Evolutionary conservation across 305 asterid genomes (phyloP).

Genomic region (Solanum chacoense): DNA sequence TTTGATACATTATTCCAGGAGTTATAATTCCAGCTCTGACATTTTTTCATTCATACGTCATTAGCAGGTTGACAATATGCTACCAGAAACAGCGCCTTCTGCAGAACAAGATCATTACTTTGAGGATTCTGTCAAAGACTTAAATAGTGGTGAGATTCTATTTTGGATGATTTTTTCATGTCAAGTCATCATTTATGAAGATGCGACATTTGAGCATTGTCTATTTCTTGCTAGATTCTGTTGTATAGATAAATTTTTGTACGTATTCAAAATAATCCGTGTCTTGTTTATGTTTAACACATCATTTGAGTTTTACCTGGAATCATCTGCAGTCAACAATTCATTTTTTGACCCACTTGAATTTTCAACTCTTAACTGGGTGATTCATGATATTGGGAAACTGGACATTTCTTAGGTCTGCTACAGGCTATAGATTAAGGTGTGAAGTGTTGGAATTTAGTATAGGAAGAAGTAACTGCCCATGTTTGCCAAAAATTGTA

Average conservation of each 20-base stretch:
- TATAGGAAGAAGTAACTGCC: not conserved
- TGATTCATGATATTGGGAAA: not conserved
- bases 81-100: not conserved
- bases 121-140: slow-evolving; percentile 17
- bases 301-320: not conserved
- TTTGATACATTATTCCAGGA: not conserved
- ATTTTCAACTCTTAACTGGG: not conserved
- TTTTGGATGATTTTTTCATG: slow-evolving; percentile 1
- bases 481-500: not conserved
- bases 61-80: slow-evolving; percentile 15
- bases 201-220: not conserved
- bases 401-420: not conserved
- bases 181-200: not conserved
- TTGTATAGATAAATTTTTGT: not conserved
- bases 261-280: not conserved
- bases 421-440: not conserved
- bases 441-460: not conserved
- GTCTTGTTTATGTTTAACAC: not conserved
- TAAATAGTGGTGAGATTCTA: slow-evolving; percentile 19
- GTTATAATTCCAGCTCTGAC: not conserved
- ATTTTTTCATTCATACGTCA: not conserved
- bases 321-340: not conserved
- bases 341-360: not conserved
- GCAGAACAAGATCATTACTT: slow-evolving; percentile 17
- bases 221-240: not conserved